Base-by-base conservation (phyloP, 2,329 filamentous ascomycete species). In the Zopfia rhizophila region DNA sequence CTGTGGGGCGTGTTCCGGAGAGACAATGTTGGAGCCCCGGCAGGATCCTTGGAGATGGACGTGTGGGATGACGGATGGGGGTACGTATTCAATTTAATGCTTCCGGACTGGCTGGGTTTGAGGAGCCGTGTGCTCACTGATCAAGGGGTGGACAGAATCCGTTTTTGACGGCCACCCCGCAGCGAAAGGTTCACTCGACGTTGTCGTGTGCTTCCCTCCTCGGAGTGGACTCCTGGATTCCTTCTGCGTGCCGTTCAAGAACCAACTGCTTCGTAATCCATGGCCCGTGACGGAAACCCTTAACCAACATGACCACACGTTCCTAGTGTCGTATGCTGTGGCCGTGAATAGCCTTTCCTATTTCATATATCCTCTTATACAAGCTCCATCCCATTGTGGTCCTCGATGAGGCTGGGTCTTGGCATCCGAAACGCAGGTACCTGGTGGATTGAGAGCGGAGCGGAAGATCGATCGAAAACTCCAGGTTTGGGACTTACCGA, bases 1-100 rank as follows among this genome's bases (percentile, higher is more conserved):
- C n/a, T 32, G 23, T 21, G 30, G 31, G 25, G 29, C 25, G 38
- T 16, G 21, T n/a, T 42, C 30, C 24, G 24, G 24, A 27, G 8
- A n/a, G n/a, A n/a, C 24, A 27, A n/a, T 27, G n/a, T 27, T 27
- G 24, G n/a, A n/a, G n/a, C n/a, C n/a, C n/a, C n/a, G n/a, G 30
- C 8, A 16, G 36, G 37, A 58, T 53, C 53, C 56, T 48, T 46
- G 56, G 24, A 27, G 24, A 38, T 51, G 50, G 39, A 40, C 38
- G 49, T 45, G 55, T 45, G 60, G 61, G 58, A 53, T 61, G 31
- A 7, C 40, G 61, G 60, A 59, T 58, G 59, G 60, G 56, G 43
- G 55, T 63, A 64, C 61, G 60, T 61, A 54, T 64, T 64, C 55
- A 54, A 52, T 63, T 61, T 60, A 60, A 56, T 37, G 14, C 19